phyloP scores from a whole-genome alignment of 169 alveolate species.

The Plasmodium gallinaceum region DNA sequence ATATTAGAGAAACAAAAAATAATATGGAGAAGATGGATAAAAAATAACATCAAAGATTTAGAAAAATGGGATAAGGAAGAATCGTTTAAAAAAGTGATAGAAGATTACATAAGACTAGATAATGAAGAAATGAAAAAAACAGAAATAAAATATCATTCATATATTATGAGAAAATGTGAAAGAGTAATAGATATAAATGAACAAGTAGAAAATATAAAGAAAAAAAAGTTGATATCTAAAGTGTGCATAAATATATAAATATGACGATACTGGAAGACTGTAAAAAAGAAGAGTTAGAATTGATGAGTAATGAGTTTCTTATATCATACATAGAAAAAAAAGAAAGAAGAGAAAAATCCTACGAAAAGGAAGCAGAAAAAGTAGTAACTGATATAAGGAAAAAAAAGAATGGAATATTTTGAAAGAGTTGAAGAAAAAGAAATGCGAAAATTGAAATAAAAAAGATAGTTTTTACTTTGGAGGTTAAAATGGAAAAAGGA shows the following conservation, averaged over 20 bases:
- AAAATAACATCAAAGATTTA: background rate
- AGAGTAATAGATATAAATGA: background rate
- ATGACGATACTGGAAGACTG: background rate
- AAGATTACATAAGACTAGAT: background rate
- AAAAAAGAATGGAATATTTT: too few relatives aligned
- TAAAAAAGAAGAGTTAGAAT: too few relatives aligned
- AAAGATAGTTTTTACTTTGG: too few relatives aligned
- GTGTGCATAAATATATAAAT: background rate
- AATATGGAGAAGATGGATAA: background rate
- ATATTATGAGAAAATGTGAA: background rate
- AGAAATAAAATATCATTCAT: background rate
- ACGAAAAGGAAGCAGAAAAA: too few relatives aligned
- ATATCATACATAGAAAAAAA: too few relatives aligned
- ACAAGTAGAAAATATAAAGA: background rate
- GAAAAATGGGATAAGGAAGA: background rate
- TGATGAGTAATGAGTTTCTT: too few relatives aligned
- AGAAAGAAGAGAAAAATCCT: too few relatives aligned
- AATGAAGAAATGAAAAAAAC: background rate
- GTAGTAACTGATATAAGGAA: too few relatives aligned
- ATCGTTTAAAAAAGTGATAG: background rate
- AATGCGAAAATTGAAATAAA: too few relatives aligned
- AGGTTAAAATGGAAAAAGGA: too few relatives aligned
- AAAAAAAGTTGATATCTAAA: background rate
- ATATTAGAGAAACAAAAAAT: background rate
- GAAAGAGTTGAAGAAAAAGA: too few relatives aligned